Conservation (phyloP, 2,329 filamentous ascomycete species). For the Arthrobotrys iridis region DNA sequence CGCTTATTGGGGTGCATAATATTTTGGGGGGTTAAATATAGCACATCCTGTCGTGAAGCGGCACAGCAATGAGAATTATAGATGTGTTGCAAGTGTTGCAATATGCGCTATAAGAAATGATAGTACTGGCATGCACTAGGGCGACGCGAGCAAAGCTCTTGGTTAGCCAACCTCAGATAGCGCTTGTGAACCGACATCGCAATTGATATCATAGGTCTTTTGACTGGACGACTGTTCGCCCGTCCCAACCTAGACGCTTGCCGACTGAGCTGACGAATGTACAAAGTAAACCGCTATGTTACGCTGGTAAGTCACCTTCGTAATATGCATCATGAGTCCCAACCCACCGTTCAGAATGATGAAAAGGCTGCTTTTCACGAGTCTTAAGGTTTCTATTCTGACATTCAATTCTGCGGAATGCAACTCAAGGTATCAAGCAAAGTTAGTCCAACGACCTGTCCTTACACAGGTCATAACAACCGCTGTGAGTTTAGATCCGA, state of each 20-base stretch:
- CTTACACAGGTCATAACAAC: constrained; percentile 92
- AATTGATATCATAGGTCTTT: too few species aligned
- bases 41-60: background rate
- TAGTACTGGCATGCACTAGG: too few species aligned
- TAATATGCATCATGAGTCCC: background rate
- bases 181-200: too few species aligned
- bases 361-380: background rate
- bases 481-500: constrained; percentile 65
- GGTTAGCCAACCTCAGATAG: too few species aligned
- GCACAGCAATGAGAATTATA: background rate
- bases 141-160: too few species aligned
- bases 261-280: too few species aligned
- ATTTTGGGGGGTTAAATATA: background rate
- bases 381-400: background rate
- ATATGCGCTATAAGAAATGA: too few species aligned
- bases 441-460: constrained; percentile 80
- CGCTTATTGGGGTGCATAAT: background rate
- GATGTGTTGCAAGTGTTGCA: background rate
- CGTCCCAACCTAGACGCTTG: background rate
- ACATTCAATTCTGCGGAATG: background rate
- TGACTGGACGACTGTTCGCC: background rate
- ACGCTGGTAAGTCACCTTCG: constrained; percentile 32
- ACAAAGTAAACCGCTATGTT: constrained; percentile 43
- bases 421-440: constrained; percentile 77
- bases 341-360: constrained; percentile 15